A percentile compares a stretch with the other conserved stretches of the same genome.
Evolutionary conservation across 2,329 filamentous ascomycete genomes (phyloP).

Genomic region (Claviceps sp.): DNA sequence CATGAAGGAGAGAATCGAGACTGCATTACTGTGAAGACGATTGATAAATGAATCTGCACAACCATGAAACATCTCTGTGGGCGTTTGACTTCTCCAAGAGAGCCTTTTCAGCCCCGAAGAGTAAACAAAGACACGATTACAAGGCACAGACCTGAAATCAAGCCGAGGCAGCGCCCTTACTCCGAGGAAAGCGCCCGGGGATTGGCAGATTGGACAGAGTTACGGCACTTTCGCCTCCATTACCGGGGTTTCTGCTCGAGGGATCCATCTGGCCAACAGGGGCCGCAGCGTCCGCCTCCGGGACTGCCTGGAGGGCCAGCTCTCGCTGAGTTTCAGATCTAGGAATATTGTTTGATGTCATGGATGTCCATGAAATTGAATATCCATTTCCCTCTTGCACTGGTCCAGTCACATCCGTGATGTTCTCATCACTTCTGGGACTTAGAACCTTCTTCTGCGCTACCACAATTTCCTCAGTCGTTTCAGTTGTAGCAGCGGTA

Average conservation of each 20-base stretch:
- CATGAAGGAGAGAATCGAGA: no score
- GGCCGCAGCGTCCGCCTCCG: slow-evolving; percentile 8
- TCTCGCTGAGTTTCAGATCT: slow-evolving; percentile 13
- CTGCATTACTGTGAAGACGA: no score
- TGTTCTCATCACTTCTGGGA: slow-evolving; percentile 1
- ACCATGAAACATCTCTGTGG: no score
- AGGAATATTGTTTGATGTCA: slow-evolving; percentile 7
- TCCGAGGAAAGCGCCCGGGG: slow-evolving; percentile 50
- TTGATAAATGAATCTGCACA: no score
- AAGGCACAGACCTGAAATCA: not conserved
- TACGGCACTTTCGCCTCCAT: slow-evolving; percentile 30
- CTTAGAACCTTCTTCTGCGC: not conserved
- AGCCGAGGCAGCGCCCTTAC: slow-evolving; percentile 25
- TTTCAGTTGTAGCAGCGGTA: not conserved
- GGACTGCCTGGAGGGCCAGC: slow-evolving; percentile 7
- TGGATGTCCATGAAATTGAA: slow-evolving; percentile 5
- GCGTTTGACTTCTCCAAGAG: no score
- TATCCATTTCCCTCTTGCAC: slow-evolving; percentile 6
- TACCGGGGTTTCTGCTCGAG: slow-evolving; percentile 14
- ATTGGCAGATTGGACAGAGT: slow-evolving; percentile 55
- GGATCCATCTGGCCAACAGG: slow-evolving; percentile 1
- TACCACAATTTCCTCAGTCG: not conserved
- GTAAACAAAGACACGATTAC: no score
- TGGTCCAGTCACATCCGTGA: slow-evolving; percentile 7
- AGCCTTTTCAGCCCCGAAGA: no score